These are phyloP conservation scores for Aspergillus unguis DNA, from an alignment of 2,329 filamentous ascomycete species.

Conservation along the genomic window DNA sequence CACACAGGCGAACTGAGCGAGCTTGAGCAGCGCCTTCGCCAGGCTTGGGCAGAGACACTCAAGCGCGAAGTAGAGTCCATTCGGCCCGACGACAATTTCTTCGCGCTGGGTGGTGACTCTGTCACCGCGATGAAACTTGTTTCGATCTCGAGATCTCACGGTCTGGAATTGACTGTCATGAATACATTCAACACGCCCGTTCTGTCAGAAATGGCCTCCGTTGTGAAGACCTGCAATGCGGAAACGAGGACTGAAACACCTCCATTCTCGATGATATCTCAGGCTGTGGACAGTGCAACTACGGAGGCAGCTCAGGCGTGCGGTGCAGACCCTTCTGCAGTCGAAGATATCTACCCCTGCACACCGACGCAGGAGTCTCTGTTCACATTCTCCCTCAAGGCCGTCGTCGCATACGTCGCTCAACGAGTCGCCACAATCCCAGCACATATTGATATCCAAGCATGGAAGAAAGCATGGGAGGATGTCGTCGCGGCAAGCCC, in stretches of 20 bases:
- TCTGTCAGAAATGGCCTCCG: conserved; percentile 43
- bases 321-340: conserved; percentile 21
- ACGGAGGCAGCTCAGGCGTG: conserved; percentile 39
- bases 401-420: conserved; percentile 45
- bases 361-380: conserved; percentile 44
- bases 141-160: conserved; percentile 28
- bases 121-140: conserved; percentile 35
- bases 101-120: conserved; percentile 35
- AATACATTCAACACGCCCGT: conserved; percentile 35
- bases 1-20: conserved; percentile 27
- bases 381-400: conserved; percentile 45
- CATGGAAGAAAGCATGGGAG: conserved; percentile 46
- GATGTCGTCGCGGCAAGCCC: conserved; percentile 38
- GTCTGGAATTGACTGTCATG: conserved; percentile 35
- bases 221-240: conserved; percentile 28
- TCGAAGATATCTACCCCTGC: conserved; percentile 44
- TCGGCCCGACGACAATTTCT: conserved; percentile 37
- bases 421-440: conserved; percentile 42
- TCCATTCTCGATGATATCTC: conserved; percentile 34
- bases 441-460: conserved; percentile 30
- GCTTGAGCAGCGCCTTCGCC: conserved; percentile 30
- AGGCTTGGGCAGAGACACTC: conserved; percentile 34
- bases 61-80: conserved; percentile 34
- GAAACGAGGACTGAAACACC: conserved; percentile 24
- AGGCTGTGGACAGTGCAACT: conserved; percentile 29